A percentile compares a stretch with the other conserved stretches of the same genome.
Conservation (phyloP, 2,329 filamentous ascomycete species). For the Colletotrichum chrysophilum region DNA sequence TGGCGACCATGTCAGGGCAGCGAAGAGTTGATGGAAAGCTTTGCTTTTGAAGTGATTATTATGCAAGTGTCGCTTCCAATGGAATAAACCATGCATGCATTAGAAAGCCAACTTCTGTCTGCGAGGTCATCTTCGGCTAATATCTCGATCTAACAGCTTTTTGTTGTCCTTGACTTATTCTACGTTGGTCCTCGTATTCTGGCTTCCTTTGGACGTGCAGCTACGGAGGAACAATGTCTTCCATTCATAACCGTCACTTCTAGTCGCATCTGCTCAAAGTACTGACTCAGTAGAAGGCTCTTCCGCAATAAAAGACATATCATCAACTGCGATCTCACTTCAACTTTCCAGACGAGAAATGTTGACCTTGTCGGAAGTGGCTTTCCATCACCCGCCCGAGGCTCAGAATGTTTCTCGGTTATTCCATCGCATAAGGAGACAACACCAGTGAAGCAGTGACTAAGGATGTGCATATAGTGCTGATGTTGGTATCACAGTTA, state of each 20-base stretch:
- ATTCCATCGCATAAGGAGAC: not conserved
- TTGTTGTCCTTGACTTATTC: too few species aligned
- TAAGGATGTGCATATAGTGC: not conserved
- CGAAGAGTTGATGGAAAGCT: fast-evolving
- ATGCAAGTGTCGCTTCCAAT: not conserved
- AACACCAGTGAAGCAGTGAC: not conserved
- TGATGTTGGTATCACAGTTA: not conserved
- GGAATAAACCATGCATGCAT: not conserved
- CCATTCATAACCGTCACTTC: not conserved
- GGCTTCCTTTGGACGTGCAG: too few species aligned
- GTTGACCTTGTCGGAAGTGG: not conserved
- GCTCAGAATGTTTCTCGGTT: not conserved
- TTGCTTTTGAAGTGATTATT: not conserved
- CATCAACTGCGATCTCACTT: not conserved
- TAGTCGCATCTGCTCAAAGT: fast-evolving
- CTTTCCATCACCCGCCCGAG: not conserved
- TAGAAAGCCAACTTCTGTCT: not conserved
- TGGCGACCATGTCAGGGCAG: not conserved
- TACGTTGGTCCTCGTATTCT: too few species aligned
- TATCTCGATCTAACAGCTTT: too few species aligned
- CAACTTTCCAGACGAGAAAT: not conserved
- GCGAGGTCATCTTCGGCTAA: not conserved
- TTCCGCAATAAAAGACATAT: not conserved
- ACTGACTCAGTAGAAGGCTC: fast-evolving
- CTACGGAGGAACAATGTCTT: too few species aligned